Evolutionary conservation across 352 stramenopile species (phyloP).

Genomic region (Globisporangium radiosum): DNA sequence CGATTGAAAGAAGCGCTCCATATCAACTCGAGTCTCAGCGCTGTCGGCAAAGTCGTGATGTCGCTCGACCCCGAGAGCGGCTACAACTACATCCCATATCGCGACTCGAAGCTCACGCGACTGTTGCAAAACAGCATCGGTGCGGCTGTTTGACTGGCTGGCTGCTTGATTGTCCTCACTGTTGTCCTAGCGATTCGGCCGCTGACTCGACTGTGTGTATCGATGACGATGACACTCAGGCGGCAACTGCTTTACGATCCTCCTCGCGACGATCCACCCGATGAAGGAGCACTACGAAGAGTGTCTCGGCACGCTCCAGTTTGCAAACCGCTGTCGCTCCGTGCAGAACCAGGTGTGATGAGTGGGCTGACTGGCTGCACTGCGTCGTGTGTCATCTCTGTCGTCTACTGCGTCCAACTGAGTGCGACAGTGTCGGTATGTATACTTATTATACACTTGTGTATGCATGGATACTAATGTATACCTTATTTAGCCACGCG

Average conservation of each 20-base stretch:
- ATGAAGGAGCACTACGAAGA: conserved; percentile 89
- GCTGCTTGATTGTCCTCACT: neutral
- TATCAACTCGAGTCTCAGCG: conserved; percentile 82
- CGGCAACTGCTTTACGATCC: conserved; percentile 81
- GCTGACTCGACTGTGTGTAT: neutral
- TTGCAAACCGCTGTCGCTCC: conserved; percentile 87
- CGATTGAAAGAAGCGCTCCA: conserved; percentile 80
- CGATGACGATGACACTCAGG: conserved; percentile 19
- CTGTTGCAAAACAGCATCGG: conserved; percentile 83
- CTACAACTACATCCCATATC: conserved; percentile 86
- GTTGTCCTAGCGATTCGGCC: neutral
- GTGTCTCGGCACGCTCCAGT: conserved; percentile 87
- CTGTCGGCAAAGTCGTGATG: conserved; percentile 85
- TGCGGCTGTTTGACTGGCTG: conserved; percentile 4
- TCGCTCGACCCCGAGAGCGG: conserved; percentile 78
- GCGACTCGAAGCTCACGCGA: conserved; percentile 79
- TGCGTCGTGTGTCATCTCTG: too few species aligned
- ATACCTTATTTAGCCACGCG: conserved; percentile 30
- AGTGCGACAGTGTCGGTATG: neutral
- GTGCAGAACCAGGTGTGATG: conserved; percentile 77
- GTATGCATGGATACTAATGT: neutral
- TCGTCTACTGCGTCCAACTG: neutral
- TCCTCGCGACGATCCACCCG: conserved; percentile 84
- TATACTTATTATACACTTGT: too few species aligned
- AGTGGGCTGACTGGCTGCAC: neutral